Percentiles rank a stretch among this genome's conserved stretches.
Evolutionary conservation across 441 rosid genomes (phyloP).

Genomic region (Erysimum pusillum): DNA sequence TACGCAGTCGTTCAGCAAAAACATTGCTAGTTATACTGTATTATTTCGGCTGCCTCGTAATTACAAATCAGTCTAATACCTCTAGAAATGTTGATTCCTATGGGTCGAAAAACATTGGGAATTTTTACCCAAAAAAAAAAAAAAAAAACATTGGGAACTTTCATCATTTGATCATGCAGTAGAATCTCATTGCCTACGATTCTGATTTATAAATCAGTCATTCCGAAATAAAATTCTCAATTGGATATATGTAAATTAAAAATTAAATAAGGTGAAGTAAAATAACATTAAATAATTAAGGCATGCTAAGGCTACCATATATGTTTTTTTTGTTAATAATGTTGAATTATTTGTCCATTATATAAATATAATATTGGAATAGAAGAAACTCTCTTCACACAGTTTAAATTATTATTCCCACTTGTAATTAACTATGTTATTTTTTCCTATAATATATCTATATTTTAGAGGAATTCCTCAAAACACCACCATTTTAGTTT

Average conservation of each 20-base stretch:
- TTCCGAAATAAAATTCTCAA: neutral
- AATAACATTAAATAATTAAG: neutral
- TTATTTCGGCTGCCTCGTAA: neutral
- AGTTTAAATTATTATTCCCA: too few species aligned
- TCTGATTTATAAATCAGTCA: neutral
- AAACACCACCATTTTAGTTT: too few species aligned
- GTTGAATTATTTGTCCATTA: too few species aligned
- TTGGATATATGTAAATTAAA: neutral
- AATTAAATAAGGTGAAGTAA: neutral
- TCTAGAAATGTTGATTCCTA: constrained; percentile 6
- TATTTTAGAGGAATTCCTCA: too few species aligned
- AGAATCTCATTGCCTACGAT: constrained; percentile 22
- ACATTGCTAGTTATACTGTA: neutral
- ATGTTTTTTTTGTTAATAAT: too few species aligned
- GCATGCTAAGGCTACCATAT: neutral
- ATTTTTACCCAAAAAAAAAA: too few species aligned
- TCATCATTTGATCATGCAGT: constrained; percentile 24
- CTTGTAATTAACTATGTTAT: too few species aligned
- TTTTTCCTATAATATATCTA: too few species aligned
- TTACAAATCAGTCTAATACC: neutral
- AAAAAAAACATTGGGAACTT: constrained; percentile 19
- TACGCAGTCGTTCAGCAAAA: neutral
- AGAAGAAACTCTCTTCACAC: too few species aligned
- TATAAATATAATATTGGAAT: too few species aligned
- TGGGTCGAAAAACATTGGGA: too few species aligned